Percentiles rank a stretch among this genome's conserved stretches.
Evolutionary conservation across 2,329 filamentous ascomycete genomes (phyloP).

Genomic region (Monosporascus sp.): DNA sequence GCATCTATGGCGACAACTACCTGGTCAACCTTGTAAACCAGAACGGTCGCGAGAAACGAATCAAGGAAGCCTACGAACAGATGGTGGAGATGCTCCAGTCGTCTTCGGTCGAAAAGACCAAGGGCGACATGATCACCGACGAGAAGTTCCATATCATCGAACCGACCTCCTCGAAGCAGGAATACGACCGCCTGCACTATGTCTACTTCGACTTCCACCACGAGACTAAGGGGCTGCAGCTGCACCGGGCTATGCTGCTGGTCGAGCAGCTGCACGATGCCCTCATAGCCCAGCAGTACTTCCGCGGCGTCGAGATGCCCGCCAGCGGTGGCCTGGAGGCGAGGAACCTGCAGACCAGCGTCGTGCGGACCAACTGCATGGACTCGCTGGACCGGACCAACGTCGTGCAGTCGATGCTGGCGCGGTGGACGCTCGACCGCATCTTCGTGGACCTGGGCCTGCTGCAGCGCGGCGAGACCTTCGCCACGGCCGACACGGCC

Average conservation of each 20-base stretch:
- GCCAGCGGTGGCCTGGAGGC: constrained; percentile 73
- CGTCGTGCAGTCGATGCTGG: constrained; percentile 95
- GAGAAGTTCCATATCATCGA: constrained; percentile 83
- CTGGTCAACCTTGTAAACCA: constrained; percentile 97
- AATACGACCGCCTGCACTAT: constrained; percentile 85
- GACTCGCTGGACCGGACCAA: constrained; percentile 97
- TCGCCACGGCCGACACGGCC: constrained; percentile 66
- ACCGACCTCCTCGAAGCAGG: constrained; percentile 45
- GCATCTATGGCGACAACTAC: constrained; percentile 92
- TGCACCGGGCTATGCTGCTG: constrained; percentile 84
- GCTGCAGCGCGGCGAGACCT: constrained; percentile 68
- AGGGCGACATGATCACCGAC: constrained; percentile 59
- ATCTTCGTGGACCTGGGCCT: constrained; percentile 83
- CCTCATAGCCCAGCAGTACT: constrained; percentile 78
- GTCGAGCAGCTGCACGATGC: constrained; percentile 76
- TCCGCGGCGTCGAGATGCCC: constrained; percentile 83
- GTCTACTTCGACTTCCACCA: constrained; percentile 98
- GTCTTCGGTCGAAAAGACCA: constrained; percentile 58
- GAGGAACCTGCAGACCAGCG: constrained; percentile 75
- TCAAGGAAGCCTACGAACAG: constrained; percentile 92
- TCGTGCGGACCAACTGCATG: constrained; percentile 98
- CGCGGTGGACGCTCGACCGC: constrained; percentile 79
- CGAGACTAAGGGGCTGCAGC: constrained; percentile 91
- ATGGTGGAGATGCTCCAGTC: constrained; percentile 73
- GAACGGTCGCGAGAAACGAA: constrained; percentile 79